Percentiles rank a stretch among this genome's conserved stretches.
Evolutionary conservation across 257 asterid genomes (phyloP).

Genomic region (Marsdenia floribunda): DNA sequence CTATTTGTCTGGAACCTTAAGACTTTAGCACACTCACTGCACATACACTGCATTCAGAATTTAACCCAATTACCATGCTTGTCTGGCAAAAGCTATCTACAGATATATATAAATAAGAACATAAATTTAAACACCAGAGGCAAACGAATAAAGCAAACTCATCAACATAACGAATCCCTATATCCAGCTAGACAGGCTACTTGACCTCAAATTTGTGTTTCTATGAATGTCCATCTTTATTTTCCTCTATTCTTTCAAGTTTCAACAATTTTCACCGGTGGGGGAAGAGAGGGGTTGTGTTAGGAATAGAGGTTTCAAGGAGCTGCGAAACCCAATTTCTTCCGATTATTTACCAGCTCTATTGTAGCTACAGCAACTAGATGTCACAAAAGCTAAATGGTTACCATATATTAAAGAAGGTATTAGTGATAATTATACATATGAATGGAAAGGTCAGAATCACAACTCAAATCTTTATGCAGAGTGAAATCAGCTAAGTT

Average conservation of each 20-base stretch:
- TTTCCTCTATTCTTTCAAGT: background rate
- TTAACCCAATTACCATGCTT: background rate
- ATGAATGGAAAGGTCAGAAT: background rate
- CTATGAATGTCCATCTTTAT: background rate
- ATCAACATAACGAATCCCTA: background rate
- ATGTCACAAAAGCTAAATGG: background rate
- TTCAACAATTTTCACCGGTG: background rate
- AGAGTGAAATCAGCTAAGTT: background rate
- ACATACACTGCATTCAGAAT: slow-evolving; percentile 75
- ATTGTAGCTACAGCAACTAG: background rate
- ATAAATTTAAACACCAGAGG: background rate
- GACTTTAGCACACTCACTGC: slow-evolving; percentile 94
- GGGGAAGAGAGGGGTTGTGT: background rate
- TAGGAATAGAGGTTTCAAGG: background rate
- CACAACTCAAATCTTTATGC: background rate
- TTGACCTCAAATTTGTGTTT: background rate
- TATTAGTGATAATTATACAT: background rate
- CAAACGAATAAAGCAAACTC: background rate
- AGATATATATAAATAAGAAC: background rate
- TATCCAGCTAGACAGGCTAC: background rate
- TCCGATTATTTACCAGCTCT: background rate
- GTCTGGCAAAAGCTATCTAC: background rate
- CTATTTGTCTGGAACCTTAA: slow-evolving; percentile 91
- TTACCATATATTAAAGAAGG: background rate
- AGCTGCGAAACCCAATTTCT: background rate